Conservation (phyloP, 2,329 filamentous ascomycete genomes). For the Colletotrichum ledebouriae region DNA sequence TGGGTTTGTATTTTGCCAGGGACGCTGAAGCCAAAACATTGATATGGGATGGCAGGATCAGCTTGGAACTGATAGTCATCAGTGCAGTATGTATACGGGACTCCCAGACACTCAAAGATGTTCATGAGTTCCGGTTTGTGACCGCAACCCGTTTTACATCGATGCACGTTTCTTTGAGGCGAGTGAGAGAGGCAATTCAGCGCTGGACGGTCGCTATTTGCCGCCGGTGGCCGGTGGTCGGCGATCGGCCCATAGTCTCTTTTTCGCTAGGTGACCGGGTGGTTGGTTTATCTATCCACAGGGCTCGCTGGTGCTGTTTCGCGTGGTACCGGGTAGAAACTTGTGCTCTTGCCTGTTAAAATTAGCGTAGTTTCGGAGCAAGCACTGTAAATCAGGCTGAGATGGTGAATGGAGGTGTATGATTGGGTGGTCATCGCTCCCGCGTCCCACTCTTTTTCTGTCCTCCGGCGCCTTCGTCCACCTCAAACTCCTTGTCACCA, state of each 20-base stretch:
- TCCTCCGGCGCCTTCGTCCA: constrained; percentile 40
- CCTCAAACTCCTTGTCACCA: constrained; percentile 38
- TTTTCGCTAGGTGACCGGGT: neutral
- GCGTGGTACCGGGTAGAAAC: no score
- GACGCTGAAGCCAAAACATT: constrained; percentile 28
- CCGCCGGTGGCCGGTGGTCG: constrained; percentile 9
- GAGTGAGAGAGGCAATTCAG: constrained; percentile 17
- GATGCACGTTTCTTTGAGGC: neutral
- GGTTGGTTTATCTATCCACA: neutral
- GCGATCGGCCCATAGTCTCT: constrained; percentile 4
- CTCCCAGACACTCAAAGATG: constrained; percentile 33
- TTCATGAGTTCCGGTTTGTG: neutral
- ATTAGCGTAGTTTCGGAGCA: constrained; percentile 13
- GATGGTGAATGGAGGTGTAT: constrained; percentile 18
- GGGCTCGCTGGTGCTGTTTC: no score
- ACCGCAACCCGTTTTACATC: neutral
- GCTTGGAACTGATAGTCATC: constrained; percentile 27
- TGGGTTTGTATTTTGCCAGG: constrained; percentile 23
- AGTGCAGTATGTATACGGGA: constrained; percentile 37
- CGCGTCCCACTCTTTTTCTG: constrained; percentile 42
- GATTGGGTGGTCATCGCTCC: constrained; percentile 35
- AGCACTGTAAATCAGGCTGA: constrained; percentile 31
- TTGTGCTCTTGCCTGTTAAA: neutral
- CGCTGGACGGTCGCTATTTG: neutral
- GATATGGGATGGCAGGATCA: constrained; percentile 29